Conservation (phyloP, 164 flowering plant species). For the Sedum album region DNA sequence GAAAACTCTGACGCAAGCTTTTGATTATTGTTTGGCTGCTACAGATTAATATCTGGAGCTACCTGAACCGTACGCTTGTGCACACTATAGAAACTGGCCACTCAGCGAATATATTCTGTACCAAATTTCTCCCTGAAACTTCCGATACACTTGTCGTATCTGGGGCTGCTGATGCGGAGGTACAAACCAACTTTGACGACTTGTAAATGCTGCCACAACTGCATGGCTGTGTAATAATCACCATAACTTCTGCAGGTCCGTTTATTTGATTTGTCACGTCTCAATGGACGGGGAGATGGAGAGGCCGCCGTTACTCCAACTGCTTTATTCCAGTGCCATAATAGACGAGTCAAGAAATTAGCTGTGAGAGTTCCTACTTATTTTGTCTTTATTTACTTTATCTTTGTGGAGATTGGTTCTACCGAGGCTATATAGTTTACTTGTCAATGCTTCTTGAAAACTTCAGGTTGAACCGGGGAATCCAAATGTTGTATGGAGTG, state of each 20-base stretch:
- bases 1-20: background rate
- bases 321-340: slow-evolving; percentile 74
- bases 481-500: slow-evolving; percentile 97
- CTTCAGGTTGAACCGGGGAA: slow-evolving; percentile 89
- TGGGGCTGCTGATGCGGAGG: slow-evolving; percentile 93
- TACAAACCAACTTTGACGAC: slow-evolving; percentile 19
- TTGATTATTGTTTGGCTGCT: slow-evolving; percentile 9
- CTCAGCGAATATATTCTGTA: slow-evolving; percentile 82
- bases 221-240: background rate
- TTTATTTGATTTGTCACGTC: slow-evolving; percentile 58
- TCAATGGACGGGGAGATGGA: slow-evolving; percentile 40
- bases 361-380: slow-evolving; percentile 47
- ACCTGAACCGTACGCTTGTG: slow-evolving; percentile 53
- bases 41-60: slow-evolving; percentile 85
- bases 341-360: slow-evolving; percentile 82
- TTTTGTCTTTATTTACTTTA: background rate
- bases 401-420: background rate
- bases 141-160: slow-evolving; percentile 90
- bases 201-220: background rate
- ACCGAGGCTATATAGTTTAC: background rate
- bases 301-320: slow-evolving; percentile 41
- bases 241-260: slow-evolving; percentile 50
- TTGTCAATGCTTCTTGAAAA: slow-evolving; percentile 1
- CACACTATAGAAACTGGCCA: slow-evolving; percentile 84
- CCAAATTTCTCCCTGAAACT: slow-evolving; percentile 91